Evolutionary conservation across 23 red algal genomes (phyloP).

Genomic region (Agarophyton chilense): DNA sequence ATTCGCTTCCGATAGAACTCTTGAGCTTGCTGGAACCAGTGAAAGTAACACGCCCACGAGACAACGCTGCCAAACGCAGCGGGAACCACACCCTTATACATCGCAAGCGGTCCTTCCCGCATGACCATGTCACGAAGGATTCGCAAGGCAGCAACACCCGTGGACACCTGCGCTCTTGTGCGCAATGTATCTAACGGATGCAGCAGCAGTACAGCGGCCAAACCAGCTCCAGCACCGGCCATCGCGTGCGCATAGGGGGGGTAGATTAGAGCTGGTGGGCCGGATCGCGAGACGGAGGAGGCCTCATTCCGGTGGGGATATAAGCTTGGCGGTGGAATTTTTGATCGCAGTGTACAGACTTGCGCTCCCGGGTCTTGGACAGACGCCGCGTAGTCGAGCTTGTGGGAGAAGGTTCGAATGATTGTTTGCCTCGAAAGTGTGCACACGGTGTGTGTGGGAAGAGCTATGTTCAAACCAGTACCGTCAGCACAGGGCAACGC

Average conservation of each 20-base stretch:
- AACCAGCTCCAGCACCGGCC: slow-evolving; percentile 70
- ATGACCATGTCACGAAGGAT: slow-evolving; percentile 61
- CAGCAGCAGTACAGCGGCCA: slow-evolving; percentile 65
- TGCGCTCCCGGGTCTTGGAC: background rate
- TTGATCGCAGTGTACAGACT: background rate
- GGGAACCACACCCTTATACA: slow-evolving; percentile 86
- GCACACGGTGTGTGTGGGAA: background rate
- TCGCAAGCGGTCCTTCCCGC: slow-evolving; percentile 54
- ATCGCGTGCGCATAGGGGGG: slow-evolving; percentile 76
- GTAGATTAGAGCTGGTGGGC: background rate
- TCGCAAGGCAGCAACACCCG: slow-evolving; percentile 17
- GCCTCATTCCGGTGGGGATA: background rate
- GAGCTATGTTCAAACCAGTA: background rate
- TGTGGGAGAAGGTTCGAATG: background rate
- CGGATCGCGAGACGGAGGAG: background rate
- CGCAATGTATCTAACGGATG: slow-evolving; percentile 95
- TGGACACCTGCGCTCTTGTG: slow-evolving; percentile 73
- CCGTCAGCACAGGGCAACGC: background rate
- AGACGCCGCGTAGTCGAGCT: background rate
- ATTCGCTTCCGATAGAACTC: background rate
- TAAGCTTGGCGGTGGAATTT: background rate
- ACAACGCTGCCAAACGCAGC: slow-evolving; percentile 80
- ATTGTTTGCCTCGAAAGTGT: background rate
- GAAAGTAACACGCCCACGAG: slow-evolving; percentile 94
- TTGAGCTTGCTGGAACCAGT: slow-evolving; percentile 78